Evolutionary conservation across 352 stramenopile genomes (phyloP).

Genomic region (Globisporangium irregulare): DNA sequence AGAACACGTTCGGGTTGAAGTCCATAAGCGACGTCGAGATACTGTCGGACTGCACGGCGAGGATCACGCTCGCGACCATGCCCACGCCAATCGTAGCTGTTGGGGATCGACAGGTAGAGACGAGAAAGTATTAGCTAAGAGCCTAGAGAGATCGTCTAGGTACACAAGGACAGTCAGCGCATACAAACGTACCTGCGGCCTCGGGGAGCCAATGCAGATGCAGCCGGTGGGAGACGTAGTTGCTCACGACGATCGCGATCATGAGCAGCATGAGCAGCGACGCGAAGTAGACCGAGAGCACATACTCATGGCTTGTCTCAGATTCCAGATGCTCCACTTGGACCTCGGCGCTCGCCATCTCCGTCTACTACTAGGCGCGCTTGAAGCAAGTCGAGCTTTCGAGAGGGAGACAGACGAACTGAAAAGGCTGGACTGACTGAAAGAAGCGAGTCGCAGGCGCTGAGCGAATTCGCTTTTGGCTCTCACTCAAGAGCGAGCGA

Average conservation of each 20-base stretch:
- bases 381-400: neutral
- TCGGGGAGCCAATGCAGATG: slow-evolving; percentile 77
- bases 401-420: neutral
- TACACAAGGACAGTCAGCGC: neutral
- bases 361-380: neutral
- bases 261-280: slow-evolving; percentile 75
- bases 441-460: neutral
- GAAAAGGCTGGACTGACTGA: neutral
- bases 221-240: slow-evolving; percentile 71
- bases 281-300: slow-evolving; percentile 75
- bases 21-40: slow-evolving; percentile 75
- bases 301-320: slow-evolving; percentile 72
- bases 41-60: slow-evolving; percentile 57
- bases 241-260: slow-evolving; percentile 75
- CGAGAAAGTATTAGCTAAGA: neutral
- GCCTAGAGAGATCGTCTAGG: neutral
- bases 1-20: slow-evolving; percentile 93
- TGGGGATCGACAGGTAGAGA: neutral
- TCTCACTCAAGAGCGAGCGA: neutral
- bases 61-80: slow-evolving; percentile 54
- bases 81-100: slow-evolving; percentile 63
- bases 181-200: slow-evolving; percentile 34
- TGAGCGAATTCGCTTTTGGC: neutral
- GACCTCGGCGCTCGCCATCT: slow-evolving; percentile 27
- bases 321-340: slow-evolving; percentile 37